Conservation (phyloP, 2,329 filamentous ascomycete genomes). For the Botryotinia narcissicola region DNA sequence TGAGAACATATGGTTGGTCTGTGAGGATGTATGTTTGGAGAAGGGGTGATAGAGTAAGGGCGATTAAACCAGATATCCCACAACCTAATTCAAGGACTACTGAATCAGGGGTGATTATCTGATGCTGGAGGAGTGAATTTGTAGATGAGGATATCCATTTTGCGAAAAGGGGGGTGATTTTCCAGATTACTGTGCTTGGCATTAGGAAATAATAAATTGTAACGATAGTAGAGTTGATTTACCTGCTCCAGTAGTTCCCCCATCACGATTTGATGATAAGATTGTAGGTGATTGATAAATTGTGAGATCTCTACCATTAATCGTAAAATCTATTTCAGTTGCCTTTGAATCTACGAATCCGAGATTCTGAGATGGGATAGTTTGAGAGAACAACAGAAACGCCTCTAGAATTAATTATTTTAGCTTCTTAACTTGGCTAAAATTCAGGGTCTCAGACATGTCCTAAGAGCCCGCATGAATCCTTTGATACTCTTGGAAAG, state of each 20-base stretch:
- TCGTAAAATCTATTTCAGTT: conserved; percentile 60
- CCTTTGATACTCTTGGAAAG: neutral
- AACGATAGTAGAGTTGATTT: conserved; percentile 25
- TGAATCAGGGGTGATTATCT: conserved; percentile 1
- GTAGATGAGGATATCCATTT: conserved; percentile 67
- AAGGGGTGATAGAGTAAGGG: conserved; percentile 61
- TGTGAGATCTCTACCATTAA: conserved; percentile 67
- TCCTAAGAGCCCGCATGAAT: neutral
- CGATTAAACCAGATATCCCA: conserved; percentile 79
- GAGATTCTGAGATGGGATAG: conserved; percentile 71
- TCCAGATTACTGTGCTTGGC: conserved; percentile 73
- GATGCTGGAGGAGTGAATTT: conserved; percentile 54
- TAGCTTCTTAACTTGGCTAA: conserved; percentile 3
- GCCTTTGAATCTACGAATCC: conserved; percentile 80
- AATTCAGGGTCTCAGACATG: neutral
- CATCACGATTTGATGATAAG: conserved; percentile 70
- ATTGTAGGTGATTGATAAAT: conserved; percentile 83
- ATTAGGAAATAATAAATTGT: conserved; percentile 1
- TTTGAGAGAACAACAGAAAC: conserved; percentile 79
- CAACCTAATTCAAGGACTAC: conserved; percentile 77
- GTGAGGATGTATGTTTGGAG: conserved; percentile 71
- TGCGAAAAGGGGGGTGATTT: conserved; percentile 79
- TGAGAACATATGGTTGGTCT: conserved; percentile 83
- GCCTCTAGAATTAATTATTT: conserved; percentile 61
- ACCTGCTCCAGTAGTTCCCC: conserved; percentile 72